These are phyloP conservation scores for Fusarium decemcellulare DNA, from an alignment of 2,329 filamentous ascomycete genomes.

Conservation along the genomic window DNA sequence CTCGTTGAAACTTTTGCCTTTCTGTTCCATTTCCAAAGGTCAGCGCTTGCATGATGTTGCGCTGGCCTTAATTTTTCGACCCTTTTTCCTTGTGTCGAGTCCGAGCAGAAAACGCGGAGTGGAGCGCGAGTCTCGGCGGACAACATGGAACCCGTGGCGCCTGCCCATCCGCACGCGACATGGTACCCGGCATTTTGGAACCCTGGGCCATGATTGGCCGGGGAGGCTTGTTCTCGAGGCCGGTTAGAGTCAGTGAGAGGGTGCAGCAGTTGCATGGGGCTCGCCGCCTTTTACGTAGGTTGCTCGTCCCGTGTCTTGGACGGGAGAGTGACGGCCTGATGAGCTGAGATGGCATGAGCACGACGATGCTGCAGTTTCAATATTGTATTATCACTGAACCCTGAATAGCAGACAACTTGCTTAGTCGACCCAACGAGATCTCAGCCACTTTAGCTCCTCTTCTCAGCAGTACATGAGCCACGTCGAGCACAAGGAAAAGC, in stretches of 20 bases:
- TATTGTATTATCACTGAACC: neutral
- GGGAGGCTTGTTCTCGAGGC: neutral
- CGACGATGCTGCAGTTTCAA: neutral
- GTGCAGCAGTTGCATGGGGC: constrained; percentile 17
- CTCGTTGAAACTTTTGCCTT: neutral
- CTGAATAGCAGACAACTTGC: too few species aligned
- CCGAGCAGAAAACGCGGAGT: constrained; percentile 32
- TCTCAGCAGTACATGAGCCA: neutral
- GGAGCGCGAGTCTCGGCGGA: constrained; percentile 28
- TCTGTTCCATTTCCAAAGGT: neutral
- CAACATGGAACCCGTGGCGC: constrained; percentile 31
- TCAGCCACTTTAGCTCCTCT: neutral
- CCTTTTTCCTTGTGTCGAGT: constrained; percentile 8
- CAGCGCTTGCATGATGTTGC: neutral
- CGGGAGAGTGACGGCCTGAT: neutral
- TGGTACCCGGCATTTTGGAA: constrained; percentile 12
- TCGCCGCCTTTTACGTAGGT: constrained; percentile 6
- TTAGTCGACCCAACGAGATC: too few species aligned
- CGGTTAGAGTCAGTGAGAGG: neutral
- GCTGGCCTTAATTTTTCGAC: neutral
- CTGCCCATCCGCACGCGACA: constrained; percentile 39
- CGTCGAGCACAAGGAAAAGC: neutral
- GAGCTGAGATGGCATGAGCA: too few species aligned
- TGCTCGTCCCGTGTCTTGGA: neutral
- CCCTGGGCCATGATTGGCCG: constrained; percentile 24